phyloP scores from a whole-genome alignment of 495 filamentous ascomycete genomes.

The Cairneyella variabilis region DNA sequence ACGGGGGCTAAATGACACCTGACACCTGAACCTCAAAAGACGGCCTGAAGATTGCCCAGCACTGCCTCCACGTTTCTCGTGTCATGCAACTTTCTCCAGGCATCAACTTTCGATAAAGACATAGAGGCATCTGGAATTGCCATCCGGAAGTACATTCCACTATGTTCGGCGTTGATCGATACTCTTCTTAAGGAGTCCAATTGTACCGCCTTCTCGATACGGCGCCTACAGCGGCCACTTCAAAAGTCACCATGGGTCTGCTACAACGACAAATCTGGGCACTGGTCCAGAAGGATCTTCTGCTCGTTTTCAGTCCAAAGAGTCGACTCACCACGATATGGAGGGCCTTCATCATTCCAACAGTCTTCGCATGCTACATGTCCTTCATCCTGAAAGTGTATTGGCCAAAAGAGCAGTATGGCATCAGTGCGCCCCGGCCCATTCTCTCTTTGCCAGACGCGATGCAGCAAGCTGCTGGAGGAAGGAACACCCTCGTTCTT shows the following conservation, averaged over 20 bases:
- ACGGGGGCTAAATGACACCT: too few relatives aligned
- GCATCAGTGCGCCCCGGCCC: conserved; percentile 53
- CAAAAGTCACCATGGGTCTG: not conserved
- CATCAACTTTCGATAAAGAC: not conserved
- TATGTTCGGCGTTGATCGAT: not conserved
- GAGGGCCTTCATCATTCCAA: conserved; percentile 51
- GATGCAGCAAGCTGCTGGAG: conserved; percentile 40
- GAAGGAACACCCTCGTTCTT: conserved; percentile 63
- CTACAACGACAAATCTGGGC: not conserved
- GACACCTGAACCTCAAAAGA: too few relatives aligned
- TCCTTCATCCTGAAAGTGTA: conserved; percentile 49
- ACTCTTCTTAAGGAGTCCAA: not conserved
- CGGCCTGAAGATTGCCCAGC: too few relatives aligned
- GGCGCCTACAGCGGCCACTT: not conserved
- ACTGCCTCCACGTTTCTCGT: not conserved
- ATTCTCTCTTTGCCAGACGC: conserved; percentile 57
- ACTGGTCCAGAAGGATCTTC: not conserved
- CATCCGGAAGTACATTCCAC: not conserved
- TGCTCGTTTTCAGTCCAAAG: conserved; percentile 1
- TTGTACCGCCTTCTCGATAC: not conserved
- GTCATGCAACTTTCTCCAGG: not conserved
- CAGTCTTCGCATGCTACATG: conserved; percentile 51
- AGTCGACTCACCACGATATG: conserved; percentile 22
- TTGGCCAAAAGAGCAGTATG: conserved; percentile 49
- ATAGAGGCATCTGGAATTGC: not conserved